phyloP scores from a whole-genome alignment of 106 monocot species.

The Chionographis japonica region DNA sequence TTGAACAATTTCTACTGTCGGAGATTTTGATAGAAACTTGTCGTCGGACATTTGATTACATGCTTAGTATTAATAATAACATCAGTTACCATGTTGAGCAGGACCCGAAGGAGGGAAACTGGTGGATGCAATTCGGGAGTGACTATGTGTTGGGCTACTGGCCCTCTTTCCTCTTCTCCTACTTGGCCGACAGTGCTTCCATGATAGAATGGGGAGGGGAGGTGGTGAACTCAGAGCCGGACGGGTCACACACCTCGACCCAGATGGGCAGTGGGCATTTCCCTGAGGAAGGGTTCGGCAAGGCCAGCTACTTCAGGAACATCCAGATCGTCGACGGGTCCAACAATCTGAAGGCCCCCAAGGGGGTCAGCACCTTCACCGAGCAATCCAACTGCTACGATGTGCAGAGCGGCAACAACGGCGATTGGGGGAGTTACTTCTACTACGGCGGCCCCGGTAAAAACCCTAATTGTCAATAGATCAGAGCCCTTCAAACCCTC shows the following conservation, averaged over 20 bases:
- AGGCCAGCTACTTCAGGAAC: constrained; percentile 79
- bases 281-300: constrained; percentile 70
- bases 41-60: too few relatives aligned
- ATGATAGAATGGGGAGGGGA: constrained; percentile 91
- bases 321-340: constrained; percentile 66
- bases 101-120: constrained; percentile 69
- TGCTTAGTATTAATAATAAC: neutral
- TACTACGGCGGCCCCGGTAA: constrained; percentile 91
- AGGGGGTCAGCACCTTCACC: constrained; percentile 46
- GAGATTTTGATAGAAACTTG: too few relatives aligned
- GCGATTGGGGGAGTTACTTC: constrained; percentile 77
- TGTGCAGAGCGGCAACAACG: constrained; percentile 53
- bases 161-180: constrained; percentile 73
- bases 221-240: constrained; percentile 63
- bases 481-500: neutral
- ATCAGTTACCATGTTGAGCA: constrained; percentile 1
- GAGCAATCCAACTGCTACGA: constrained; percentile 76
- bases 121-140: constrained; percentile 86
- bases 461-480: constrained; percentile 59
- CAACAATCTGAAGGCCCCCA: constrained; percentile 54
- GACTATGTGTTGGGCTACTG: constrained; percentile 72
- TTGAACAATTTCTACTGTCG: too few relatives aligned
- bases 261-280: constrained; percentile 83
- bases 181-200: constrained; percentile 50
- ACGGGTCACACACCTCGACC: constrained; percentile 75